Base-by-base conservation (phyloP, 2,329 filamentous ascomycete species). In the Knufia fluminis region DNA sequence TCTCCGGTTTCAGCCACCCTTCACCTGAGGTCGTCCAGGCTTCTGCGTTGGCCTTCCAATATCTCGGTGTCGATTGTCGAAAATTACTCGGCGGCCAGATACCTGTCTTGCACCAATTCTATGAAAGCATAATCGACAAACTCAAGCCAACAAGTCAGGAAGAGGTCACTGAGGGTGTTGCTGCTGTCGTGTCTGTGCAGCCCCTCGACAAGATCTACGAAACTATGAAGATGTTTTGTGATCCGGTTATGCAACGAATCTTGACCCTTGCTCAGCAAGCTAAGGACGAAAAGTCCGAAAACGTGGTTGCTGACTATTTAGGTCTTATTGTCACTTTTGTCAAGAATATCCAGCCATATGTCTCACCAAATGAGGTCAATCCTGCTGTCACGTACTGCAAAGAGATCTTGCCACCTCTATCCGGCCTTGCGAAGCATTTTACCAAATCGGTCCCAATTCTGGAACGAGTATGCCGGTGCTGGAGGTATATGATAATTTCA, bases 341-440 rank as follows among this genome's bases (percentile, higher is more conserved):
- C 39, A 85, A 95, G 64, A 71, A 75, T 55, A 79, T 85, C 9
- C 81, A 84, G 49, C 92, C 92, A 0, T 83, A 85, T 48, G 78
- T 91, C 36, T 78, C 80, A 20, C 77, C 78, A 7, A 77, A 77
- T 46, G 75, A 88, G 56, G 82, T 87, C 52, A 90, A 97, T 62
- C 91, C 91, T 3, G 89, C 87, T 1, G 90, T 98, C 51, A 90
- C 89, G 67, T 98, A 98, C 70, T 97, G 92, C 77, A 80, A 91
- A 60, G 90, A 97, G 64, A 85, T 96, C 17, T 88, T 97, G 65
- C 86, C 88, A 0, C 81, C 96, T 33, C 75, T 97, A 52, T 82
- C 86, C 7, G 87, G 85, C 6, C 86, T 98, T 52, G 77, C 94
- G 49, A 85, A 94, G 61, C 91, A 83, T 63, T 98, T 97, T 64